phyloP scores from a whole-genome alignment of 331 rosid genomes.

The Rosa hybrid region DNA sequence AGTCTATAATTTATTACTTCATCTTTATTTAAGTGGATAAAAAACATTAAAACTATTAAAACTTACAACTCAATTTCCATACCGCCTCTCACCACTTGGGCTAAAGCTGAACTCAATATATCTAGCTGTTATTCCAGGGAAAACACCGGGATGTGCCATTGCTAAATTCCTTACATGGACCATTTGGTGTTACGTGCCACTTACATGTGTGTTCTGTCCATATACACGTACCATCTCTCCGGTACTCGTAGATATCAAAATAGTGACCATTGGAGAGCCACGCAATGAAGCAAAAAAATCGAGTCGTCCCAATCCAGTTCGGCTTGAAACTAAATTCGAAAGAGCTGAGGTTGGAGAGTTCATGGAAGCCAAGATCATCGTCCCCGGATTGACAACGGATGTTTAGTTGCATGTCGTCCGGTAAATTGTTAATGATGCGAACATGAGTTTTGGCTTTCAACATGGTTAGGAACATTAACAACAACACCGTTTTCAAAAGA shows the following conservation, averaged over 20 bases:
- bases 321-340: background rate
- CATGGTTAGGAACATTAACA: background rate
- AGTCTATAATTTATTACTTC: no score
- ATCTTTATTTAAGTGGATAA: no score
- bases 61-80: no score
- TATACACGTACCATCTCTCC: no score
- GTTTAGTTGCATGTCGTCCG: background rate
- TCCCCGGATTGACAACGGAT: background rate
- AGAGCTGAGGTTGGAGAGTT: background rate
- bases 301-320: background rate
- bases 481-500: background rate
- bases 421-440: background rate
- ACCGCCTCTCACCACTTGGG: no score
- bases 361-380: background rate
- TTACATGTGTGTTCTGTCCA: no score
- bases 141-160: no score
- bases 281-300: background rate
- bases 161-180: no score
- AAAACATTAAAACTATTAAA: no score
- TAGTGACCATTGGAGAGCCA: background rate
- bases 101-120: no score
- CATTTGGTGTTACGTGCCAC: no score
- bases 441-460: background rate
- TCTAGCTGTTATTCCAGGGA: no score
- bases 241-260: background rate